Conservation (phyloP, 2,329 filamentous ascomycete genomes). For the Eutypa lata region DNA sequence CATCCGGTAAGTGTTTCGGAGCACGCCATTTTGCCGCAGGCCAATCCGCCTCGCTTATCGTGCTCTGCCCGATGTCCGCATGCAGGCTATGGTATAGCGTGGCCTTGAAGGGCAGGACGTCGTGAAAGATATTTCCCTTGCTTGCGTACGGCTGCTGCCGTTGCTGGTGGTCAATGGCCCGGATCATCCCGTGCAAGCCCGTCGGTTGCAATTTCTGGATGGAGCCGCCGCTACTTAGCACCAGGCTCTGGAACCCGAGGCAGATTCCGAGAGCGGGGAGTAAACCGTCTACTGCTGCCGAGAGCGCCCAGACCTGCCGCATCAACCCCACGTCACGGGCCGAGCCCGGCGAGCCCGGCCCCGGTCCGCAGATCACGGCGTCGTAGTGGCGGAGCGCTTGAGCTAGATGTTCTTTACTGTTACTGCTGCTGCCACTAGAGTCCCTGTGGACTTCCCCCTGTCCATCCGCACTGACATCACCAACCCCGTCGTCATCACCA, state of each 20-base stretch:
- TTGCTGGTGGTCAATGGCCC: conserved; percentile 56
- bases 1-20: conserved; percentile 31
- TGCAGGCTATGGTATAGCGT: conserved; percentile 74
- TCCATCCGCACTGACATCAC: too few relatives aligned
- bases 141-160: conserved; percentile 24
- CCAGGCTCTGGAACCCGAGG: conserved; percentile 82
- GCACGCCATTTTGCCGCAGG: conserved; percentile 37
- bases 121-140: conserved; percentile 67
- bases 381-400: conserved; percentile 60
- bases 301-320: conserved; percentile 68
- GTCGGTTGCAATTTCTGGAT: conserved; percentile 61
- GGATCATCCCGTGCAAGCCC: conserved; percentile 80
- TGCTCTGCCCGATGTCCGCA: conserved; percentile 51
- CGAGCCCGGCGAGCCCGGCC: conserved; percentile 75
- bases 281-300: conserved; percentile 48
- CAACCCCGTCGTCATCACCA: conserved; percentile 32
- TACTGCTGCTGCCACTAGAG: conserved; percentile 25
- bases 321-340: conserved; percentile 81
- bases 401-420: background rate
- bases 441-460: too few relatives aligned
- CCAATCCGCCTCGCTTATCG: conserved; percentile 34
- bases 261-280: conserved; percentile 86
- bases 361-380: conserved; percentile 86
- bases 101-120: conserved; percentile 58
- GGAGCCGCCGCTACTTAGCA: conserved; percentile 62